A percentile compares a stretch with the other conserved stretches of the same genome.
phyloP scores from a whole-genome alignment of 805 yeast species.

The Dipodascus geniculatus region DNA sequence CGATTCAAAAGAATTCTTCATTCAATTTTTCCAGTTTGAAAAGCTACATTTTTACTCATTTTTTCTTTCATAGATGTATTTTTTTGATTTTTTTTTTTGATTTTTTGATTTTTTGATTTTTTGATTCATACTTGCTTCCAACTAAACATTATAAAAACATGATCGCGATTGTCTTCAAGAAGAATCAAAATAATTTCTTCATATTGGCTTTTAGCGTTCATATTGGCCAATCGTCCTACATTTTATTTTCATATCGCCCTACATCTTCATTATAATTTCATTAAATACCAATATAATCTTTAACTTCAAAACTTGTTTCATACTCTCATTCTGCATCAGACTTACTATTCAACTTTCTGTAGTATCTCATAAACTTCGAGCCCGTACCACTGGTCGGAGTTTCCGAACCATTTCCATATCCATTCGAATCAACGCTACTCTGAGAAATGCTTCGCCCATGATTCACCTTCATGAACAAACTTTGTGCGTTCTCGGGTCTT shows the following conservation, averaged over 20 bases:
- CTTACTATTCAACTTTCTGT: background rate
- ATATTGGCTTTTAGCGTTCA: too few species aligned
- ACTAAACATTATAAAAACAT: too few species aligned
- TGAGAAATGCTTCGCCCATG: conserved; percentile 7
- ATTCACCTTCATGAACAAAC: conserved; percentile 39
- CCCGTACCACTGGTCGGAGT: background rate
- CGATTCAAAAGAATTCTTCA: background rate
- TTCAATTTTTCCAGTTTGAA: background rate
- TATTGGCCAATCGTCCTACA: too few species aligned
- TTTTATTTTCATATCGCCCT: too few species aligned
- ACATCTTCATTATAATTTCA: too few species aligned
- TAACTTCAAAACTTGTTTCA: too few species aligned
- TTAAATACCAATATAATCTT: too few species aligned
- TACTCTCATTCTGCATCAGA: background rate
- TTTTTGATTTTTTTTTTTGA: too few species aligned
- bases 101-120: too few species aligned
- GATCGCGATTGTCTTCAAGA: too few species aligned
- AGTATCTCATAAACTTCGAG: background rate
- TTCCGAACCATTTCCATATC: background rate
- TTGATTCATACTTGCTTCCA: too few species aligned
- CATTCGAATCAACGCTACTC: background rate
- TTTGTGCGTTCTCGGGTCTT: conserved; percentile 57
- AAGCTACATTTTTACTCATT: background rate
- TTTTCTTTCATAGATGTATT: background rate
- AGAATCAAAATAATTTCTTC: too few species aligned